Evolutionary conservation across 768 basidiomycete species (phyloP), one percentile per base, ranked within the genome.

Genomic region (Xerocomellus amylosporus): DNA sequence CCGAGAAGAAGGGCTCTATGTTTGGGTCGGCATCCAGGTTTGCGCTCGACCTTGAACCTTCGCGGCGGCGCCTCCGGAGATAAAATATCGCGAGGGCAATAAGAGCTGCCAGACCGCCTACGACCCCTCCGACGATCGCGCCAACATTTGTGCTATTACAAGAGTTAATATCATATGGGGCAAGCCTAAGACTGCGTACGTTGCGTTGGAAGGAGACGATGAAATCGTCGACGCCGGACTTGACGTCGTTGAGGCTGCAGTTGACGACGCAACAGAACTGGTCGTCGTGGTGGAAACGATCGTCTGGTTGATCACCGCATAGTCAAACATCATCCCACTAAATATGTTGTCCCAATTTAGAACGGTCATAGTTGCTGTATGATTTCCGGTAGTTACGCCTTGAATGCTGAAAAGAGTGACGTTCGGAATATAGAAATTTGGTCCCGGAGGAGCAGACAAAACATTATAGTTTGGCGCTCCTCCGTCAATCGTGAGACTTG

Each of bases 261-360:
- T 49, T 14, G 53, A 51, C 14, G 44, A 49, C 5, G 15, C n/a
- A 0, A 24, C 14, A 15, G 55, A 54, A 17, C 39, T 20, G 0
- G 56, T 55, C 4, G 45, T 43, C 8, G 49, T 28, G 5, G 31
- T 22, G 4, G 51, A 22, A 43, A 64, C 46, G 17, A 53, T 9
- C 4, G 55, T 64, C 24, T 63, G 44, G 38, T 65, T 62, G 39
- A 65, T 49, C 13, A 20, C 12, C 9, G 41, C 64, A 38, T 59
- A 58, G 45, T 64, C 63, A 28, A 62, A 61, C 50, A 61, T 58
- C 53, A 63, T 55, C 38, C 53, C 53, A n/a, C 61, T 58, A 15
- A 39, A 51, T 26, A 39, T 48, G 20, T 53, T 53, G 28, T 49
- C 51, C 61, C 62, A 63, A 24, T 42, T 49, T 24, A 28, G 51